Conservation (phyloP, 352 stramenopile genomes). For the Globisporangium carolinianum region DNA sequence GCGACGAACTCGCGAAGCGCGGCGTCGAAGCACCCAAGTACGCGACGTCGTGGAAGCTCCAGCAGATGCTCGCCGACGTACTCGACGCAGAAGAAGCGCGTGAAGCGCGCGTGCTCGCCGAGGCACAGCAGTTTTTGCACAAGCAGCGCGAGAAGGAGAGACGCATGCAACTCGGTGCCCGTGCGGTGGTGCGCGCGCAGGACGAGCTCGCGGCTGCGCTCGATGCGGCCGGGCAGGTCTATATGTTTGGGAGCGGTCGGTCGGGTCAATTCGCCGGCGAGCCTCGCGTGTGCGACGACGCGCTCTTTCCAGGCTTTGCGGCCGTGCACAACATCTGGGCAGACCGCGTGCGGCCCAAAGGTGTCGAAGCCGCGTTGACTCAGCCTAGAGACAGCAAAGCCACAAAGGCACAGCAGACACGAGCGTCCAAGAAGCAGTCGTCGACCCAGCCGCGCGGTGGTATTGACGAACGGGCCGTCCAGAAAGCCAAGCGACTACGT, state of each 20-base stretch:
- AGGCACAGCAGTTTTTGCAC: slow-evolving; percentile 65
- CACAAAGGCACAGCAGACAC: background rate
- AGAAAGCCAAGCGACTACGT: slow-evolving; percentile 5
- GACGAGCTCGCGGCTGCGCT: slow-evolving; percentile 82
- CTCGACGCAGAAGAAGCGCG: slow-evolving; percentile 87
- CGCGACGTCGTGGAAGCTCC: slow-evolving; percentile 63
- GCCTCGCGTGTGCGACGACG: slow-evolving; percentile 36
- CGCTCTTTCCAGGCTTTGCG: slow-evolving; percentile 54
- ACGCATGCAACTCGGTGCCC: slow-evolving; percentile 27
- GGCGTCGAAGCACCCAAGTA: slow-evolving; percentile 88
- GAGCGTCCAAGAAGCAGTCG: background rate
- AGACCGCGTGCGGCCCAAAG: slow-evolving; percentile 29
- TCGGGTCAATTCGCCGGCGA: slow-evolving; percentile 78
- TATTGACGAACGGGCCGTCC: slow-evolving; percentile 8
- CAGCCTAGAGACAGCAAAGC: no score
- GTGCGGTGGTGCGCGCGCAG: slow-evolving; percentile 62
- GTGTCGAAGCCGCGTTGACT: background rate
- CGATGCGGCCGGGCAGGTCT: slow-evolving; percentile 90
- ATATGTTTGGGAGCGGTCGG: slow-evolving; percentile 86
- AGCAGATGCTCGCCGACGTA: slow-evolving; percentile 82
- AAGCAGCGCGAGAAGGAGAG: slow-evolving; percentile 74
- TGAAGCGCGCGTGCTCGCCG: slow-evolving; percentile 71
- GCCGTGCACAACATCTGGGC: slow-evolving; percentile 61
- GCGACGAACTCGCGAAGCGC: slow-evolving; percentile 80
- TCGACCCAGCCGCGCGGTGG: background rate